Conservation (phyloP, 805 yeast genomes). For the Teunomyces panamensis region DNA sequence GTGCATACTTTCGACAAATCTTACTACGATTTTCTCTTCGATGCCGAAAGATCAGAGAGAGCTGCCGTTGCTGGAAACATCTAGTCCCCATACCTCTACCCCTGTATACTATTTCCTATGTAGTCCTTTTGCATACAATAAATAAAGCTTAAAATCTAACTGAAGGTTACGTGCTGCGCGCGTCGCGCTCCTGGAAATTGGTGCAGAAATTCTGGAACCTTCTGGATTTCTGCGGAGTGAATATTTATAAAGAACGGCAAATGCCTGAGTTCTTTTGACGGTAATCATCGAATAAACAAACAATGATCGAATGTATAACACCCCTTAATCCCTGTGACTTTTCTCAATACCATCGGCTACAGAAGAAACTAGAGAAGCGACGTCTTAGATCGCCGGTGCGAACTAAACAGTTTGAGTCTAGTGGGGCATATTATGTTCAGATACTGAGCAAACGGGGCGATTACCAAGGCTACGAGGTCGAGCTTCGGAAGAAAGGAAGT, state of each 20-base stretch:
- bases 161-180: too few relatives aligned
- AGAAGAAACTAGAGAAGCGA: not conserved
- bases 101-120: constrained; percentile 4
- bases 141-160: not conserved
- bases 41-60: constrained; percentile 67
- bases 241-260: not conserved
- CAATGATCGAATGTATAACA: not conserved
- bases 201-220: constrained; percentile 1
- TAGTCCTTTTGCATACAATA: constrained; percentile 1
- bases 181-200: too few relatives aligned
- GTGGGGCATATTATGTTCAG: not conserved
- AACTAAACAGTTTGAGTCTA: not conserved
- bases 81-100: constrained; percentile 7
- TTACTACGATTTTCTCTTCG: constrained; percentile 90
- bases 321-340: not conserved
- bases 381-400: not conserved
- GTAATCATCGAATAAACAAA: not conserved
- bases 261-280: too few relatives aligned
- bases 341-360: not conserved
- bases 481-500: not conserved
- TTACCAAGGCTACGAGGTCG: not conserved
- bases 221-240: not conserved
- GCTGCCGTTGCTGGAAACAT: constrained; percentile 36
- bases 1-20: constrained; percentile 90
- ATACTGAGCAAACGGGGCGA: not conserved